Evolutionary conservation across 176 grass and related monocot species (phyloP).

Genomic region (Eleusine coracana): DNA sequence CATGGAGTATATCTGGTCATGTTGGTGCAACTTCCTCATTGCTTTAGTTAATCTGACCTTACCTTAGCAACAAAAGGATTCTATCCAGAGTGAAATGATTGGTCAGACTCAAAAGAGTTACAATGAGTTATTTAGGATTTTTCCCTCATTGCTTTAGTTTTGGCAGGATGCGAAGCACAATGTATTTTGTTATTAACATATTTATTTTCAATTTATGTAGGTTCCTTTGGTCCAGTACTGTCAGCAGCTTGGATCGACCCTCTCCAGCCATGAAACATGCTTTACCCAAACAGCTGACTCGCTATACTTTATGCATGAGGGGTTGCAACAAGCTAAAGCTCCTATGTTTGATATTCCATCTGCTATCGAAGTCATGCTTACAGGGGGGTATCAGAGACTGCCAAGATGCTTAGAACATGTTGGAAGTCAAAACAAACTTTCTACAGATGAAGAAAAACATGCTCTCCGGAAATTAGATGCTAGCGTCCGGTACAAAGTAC

Average conservation of each 20-base stretch:
- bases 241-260: conserved; percentile 90
- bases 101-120: neutral
- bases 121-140: neutral
- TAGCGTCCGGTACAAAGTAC: conserved; percentile 78
- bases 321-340: conserved; percentile 73
- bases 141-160: neutral
- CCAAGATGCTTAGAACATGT: conserved; percentile 92
- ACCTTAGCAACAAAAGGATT: neutral
- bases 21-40: neutral
- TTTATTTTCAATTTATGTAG: conserved; percentile 47
- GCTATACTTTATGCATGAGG: conserved; percentile 81
- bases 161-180: neutral
- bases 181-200: conserved; percentile 19
- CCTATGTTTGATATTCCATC: conserved; percentile 97
- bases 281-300: conserved; percentile 98
- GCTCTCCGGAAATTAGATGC: conserved; percentile 83
- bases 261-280: conserved; percentile 86
- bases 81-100: neutral
- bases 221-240: conserved; percentile 92
- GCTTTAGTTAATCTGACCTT: neutral
- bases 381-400: conserved; percentile 71
- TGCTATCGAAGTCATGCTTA: conserved; percentile 89
- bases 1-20: neutral
- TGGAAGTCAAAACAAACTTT: conserved; percentile 67
- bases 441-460: conserved; percentile 71